These are phyloP conservation scores for Picea sitchensis DNA, from an alignment of 75 land plant genomes.

Conservation along the genomic window DNA sequence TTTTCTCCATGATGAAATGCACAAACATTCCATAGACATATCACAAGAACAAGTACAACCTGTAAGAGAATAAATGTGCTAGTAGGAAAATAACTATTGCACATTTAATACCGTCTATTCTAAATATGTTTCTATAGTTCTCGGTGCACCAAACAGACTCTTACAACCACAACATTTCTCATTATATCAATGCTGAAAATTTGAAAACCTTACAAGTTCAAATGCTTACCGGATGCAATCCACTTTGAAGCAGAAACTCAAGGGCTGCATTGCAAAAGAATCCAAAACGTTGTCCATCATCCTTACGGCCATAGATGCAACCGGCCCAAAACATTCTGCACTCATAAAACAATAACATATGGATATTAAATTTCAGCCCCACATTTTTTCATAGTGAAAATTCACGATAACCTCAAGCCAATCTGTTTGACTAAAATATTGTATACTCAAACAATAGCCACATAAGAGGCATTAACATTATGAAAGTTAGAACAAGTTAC, in stretches of 20 bases:
- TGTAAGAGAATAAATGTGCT: background rate
- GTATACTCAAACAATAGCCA: background rate
- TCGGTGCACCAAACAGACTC: background rate
- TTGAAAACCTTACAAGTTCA: background rate
- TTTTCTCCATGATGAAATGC: no score
- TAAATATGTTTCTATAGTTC: background rate
- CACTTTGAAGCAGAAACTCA: conserved; percentile 70
- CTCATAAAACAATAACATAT: background rate
- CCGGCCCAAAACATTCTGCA: conserved; percentile 79
- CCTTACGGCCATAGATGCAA: conserved; percentile 77
- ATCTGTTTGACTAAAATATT: background rate
- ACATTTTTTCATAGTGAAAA: background rate
- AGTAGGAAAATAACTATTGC: background rate
- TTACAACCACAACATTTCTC: background rate
- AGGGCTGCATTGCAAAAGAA: conserved; percentile 90
- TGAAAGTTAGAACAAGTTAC: background rate
- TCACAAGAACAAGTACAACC: background rate
- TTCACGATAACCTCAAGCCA: background rate
- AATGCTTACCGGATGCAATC: conserved; percentile 72
- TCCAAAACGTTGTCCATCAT: conserved; percentile 79
- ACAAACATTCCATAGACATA: background rate
- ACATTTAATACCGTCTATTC: background rate
- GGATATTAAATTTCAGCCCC: background rate
- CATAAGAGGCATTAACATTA: background rate
- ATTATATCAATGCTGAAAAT: background rate